Conservation (phyloP, 805 yeast genomes). For the Zygoascus ofunaensis region DNA sequence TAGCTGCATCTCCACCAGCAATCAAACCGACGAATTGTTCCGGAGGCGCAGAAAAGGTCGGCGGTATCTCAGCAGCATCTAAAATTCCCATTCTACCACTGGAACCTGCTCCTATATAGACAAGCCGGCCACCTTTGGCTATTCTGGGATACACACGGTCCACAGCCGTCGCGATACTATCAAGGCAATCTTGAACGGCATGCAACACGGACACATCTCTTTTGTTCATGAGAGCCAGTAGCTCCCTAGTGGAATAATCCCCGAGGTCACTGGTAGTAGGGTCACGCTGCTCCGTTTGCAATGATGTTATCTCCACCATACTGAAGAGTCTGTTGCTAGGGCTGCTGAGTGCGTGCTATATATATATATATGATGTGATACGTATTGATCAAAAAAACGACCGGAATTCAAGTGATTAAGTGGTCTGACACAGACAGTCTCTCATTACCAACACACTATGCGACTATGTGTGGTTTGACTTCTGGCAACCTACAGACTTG, state of each 20-base stretch:
- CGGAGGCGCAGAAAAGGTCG: slow-evolving; percentile 22
- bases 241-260: slow-evolving; percentile 13
- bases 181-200: slow-evolving; percentile 12
- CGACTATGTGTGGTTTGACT: too few relatives aligned
- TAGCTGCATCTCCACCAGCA: slow-evolving; percentile 24
- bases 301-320: too few relatives aligned
- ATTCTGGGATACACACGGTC: slow-evolving; percentile 19
- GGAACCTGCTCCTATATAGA: slow-evolving; percentile 25
- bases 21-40: slow-evolving; percentile 21
- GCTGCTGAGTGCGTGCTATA: too few relatives aligned
- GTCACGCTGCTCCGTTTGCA: slow-evolving; percentile 21
- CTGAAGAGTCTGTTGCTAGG: slow-evolving; percentile 6
- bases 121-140: slow-evolving; percentile 20
- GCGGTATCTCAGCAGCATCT: slow-evolving; percentile 25
- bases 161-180: slow-evolving; percentile 17
- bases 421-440: too few relatives aligned
- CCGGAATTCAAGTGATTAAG: too few relatives aligned
- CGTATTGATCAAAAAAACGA: too few relatives aligned
- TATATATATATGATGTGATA: too few relatives aligned
- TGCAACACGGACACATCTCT: slow-evolving; percentile 15
- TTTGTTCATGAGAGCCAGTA: slow-evolving; percentile 17
- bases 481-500: too few relatives aligned
- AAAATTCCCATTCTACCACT: slow-evolving; percentile 22
- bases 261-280: slow-evolving; percentile 17
- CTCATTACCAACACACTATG: too few relatives aligned